Evolutionary conservation across 805 yeast genomes (phyloP), one percentile per base, ranked within the genome.

Genomic region (Candida railenensis): DNA sequence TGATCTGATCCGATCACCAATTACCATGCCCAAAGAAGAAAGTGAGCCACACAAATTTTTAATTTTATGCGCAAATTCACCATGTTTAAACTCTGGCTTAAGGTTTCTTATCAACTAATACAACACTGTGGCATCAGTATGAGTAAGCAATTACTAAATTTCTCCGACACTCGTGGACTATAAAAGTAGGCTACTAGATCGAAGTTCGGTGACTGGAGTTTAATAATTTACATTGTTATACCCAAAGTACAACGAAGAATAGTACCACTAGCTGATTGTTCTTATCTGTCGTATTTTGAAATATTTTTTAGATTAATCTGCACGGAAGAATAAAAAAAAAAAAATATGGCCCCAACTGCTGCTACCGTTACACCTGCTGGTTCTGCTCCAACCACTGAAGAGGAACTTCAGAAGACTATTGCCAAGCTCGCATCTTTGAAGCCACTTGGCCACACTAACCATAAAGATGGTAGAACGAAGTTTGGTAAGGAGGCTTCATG

Each of bases 361-460:
- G 43, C 37, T 5, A 21, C 45, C 15, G 28, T 21, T 19, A 15
- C 38, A 9, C 20, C 33, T 3, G 32, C 30, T 7, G 28, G 12
- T 20, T 7, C 34, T 9, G 40, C n/a, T 33, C n/a, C 8, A 15
- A 22, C 40, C 21, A 21, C 48, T 28, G 50, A 50, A 34, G 32
- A n/a, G 8, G 53, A 56, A 34, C 39, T 48, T 37, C 51, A 58
- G 22, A 50, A 48, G 14, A 46, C 59, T 19, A 44, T 56, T 39
- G 39, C 37, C 30, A 55, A 50, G 37, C 50, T 57, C 18, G 55
- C 56, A 14, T 34, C 40, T 8, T 40, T 47, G 19, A 53, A 48
- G 43, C 54, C 54, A 2, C 45, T 54, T 41, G 53, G 55, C 7
- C 45, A 42, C 21, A 18, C 34, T 4, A 20, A 33, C 18, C 22